Evolutionary conservation across 2,329 filamentous ascomycete genomes (phyloP).

Genomic region (Orbilia brochopaga): DNA sequence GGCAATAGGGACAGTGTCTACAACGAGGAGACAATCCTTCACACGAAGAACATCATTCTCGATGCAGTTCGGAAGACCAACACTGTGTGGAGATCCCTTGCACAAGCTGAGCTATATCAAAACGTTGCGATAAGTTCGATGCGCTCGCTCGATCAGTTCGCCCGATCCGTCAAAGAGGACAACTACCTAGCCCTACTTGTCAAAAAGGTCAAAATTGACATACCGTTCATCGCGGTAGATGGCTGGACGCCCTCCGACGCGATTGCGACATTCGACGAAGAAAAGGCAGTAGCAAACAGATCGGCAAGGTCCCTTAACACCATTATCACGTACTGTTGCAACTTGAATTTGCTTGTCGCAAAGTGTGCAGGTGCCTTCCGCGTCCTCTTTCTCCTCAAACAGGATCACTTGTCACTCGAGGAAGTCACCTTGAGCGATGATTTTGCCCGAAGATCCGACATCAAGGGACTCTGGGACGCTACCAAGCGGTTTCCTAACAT

Average conservation of each 20-base stretch:
- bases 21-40: conserved; percentile 26
- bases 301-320: conserved; percentile 21
- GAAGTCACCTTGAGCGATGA: conserved; percentile 21
- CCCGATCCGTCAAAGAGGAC: conserved; percentile 11
- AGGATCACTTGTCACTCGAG: conserved; percentile 8
- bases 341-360: conserved; percentile 28
- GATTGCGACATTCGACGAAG: conserved; percentile 8
- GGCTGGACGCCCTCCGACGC: conserved; percentile 26
- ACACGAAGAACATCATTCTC: conserved; percentile 18
- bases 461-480: conserved; percentile 17
- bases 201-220: conserved; percentile 31
- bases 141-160: conserved; percentile 14
- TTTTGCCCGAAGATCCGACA: conserved; percentile 12
- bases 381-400: conserved; percentile 14
- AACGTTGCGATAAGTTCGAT: conserved; percentile 29
- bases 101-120: conserved; percentile 31
- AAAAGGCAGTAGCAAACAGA: conserved; percentile 1
- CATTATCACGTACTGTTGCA: conserved; percentile 28
- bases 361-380: conserved; percentile 31
- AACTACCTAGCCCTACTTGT: conserved; percentile 14
- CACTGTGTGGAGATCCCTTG: conserved; percentile 30
- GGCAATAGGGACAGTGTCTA: conserved; percentile 4
- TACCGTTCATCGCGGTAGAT: conserved; percentile 26
- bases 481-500: conserved; percentile 28
- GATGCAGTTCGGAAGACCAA: conserved; percentile 33